Conservation (phyloP, 1,284 basidiomycete species). For the Trametes versicolor region DNA sequence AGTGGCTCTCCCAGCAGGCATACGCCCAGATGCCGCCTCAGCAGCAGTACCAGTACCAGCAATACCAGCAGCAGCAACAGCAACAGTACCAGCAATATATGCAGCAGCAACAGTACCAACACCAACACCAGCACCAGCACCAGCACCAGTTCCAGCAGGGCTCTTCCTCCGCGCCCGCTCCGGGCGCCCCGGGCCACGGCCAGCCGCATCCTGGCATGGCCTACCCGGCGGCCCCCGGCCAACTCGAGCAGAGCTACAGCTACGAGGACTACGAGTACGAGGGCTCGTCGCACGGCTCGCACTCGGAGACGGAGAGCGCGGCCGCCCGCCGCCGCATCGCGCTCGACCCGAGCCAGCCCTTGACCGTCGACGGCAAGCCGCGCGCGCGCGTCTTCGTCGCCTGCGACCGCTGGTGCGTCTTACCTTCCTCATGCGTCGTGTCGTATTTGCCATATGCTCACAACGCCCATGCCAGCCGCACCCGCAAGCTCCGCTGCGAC, state of each 20-base stretch:
- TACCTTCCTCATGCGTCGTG: neutral
- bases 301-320: constrained; percentile 20
- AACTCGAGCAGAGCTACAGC: neutral
- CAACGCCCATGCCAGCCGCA: constrained; percentile 16
- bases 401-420: constrained; percentile 31
- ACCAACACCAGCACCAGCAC: neutral
- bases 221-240: neutral
- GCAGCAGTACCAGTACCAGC: neutral
- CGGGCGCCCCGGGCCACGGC: too few species aligned
- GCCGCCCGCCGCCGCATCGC: constrained; percentile 21
- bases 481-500: constrained; percentile 43
- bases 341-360: constrained; percentile 28
- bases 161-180: neutral
- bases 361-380: constrained; percentile 32
- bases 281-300: constrained; percentile 9
- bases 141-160: constrained; percentile 15
- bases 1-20: constrained; percentile 8
- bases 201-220: constrained; percentile 3
- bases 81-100: neutral
- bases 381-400: constrained; percentile 33
- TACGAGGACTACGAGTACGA: constrained; percentile 17
- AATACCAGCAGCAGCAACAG: neutral
- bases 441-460: neutral
- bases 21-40: neutral
- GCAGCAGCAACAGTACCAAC: neutral